Conservation (phyloP, 352 stramenopile genomes). For the Phytophthora crassamura region DNA sequence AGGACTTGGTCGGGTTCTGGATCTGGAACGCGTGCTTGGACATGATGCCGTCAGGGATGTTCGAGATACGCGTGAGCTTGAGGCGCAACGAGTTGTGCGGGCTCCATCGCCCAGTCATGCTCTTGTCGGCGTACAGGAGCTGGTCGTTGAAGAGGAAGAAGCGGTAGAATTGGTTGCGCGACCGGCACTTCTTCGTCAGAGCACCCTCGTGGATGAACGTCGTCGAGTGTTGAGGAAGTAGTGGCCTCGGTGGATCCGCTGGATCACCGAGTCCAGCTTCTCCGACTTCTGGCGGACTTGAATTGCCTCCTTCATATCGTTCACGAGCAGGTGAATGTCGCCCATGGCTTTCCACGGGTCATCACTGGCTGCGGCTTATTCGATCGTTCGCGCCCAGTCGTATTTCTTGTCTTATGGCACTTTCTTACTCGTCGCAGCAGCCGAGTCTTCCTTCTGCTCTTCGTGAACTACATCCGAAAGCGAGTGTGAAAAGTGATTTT, state of each 20-base stretch:
- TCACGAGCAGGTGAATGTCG: slow-evolving; percentile 90
- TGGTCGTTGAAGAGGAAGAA: slow-evolving; percentile 93
- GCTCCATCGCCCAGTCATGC: slow-evolving; percentile 83
- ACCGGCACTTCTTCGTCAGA: slow-evolving; percentile 94
- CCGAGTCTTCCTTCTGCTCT: slow-evolving; percentile 21
- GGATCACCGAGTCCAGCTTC: slow-evolving; percentile 86
- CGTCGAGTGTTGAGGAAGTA: slow-evolving; percentile 94
- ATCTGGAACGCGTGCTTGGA: slow-evolving; percentile 88
- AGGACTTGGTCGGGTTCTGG: slow-evolving; percentile 85
- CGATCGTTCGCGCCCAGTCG: slow-evolving; percentile 69
- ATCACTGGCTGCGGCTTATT: slow-evolving; percentile 65
- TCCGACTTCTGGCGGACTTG: slow-evolving; percentile 83
- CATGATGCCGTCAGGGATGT: slow-evolving; percentile 74
- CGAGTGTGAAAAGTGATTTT: too few relatives aligned
- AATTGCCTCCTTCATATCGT: slow-evolving; percentile 91
- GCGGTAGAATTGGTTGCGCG: slow-evolving; percentile 82
- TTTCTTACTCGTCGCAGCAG: not conserved
- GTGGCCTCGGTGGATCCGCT: slow-evolving; percentile 91
- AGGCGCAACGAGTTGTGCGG: slow-evolving; percentile 87
- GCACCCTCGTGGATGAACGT: slow-evolving; percentile 95
- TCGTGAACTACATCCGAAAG: too few relatives aligned
- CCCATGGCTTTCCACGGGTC: slow-evolving; percentile 87
- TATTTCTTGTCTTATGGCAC: slow-evolving; percentile 17
- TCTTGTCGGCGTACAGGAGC: slow-evolving; percentile 82
- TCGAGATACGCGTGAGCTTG: slow-evolving; percentile 83